phyloP scores from a whole-genome alignment of 306 rosid genomes.

The Dryas drummondii region DNA sequence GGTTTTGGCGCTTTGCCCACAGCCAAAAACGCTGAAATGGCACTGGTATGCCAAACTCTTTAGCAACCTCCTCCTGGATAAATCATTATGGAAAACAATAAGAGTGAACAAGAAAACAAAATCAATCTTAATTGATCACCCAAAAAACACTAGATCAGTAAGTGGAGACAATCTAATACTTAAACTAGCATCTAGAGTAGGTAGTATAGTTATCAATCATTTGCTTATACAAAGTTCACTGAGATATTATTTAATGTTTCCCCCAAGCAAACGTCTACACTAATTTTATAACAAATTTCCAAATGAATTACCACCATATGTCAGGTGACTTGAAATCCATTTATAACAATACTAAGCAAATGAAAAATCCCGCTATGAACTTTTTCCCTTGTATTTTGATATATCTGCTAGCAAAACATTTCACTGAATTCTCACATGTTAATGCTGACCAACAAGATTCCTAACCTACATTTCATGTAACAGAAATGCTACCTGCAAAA shows the following conservation, averaged over 20 bases:
- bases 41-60: slow-evolving; percentile 77
- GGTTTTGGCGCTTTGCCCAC: slow-evolving; percentile 87
- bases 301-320: not conserved
- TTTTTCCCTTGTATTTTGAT: not conserved
- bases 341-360: not conserved
- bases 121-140: not conserved
- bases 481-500: not conserved
- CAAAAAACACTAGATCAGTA: not conserved
- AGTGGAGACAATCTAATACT: not conserved
- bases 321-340: not conserved
- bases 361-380: not conserved
- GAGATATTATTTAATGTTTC: not conserved
- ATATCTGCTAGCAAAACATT: not conserved
- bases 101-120: not conserved
- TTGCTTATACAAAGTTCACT: not conserved
- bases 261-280: not conserved
- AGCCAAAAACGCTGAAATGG: slow-evolving; percentile 87
- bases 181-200: not conserved
- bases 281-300: not conserved
- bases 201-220: not conserved
- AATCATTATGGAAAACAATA: slow-evolving; percentile 15
- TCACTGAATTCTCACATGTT: not conserved
- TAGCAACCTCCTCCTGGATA: slow-evolving; percentile 82
- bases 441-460: not conserved
- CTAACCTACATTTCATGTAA: not conserved